Evolutionary conservation across 768 basidiomycete species (phyloP), one percentile per base, ranked within the genome.

Genomic region (Hortiboletus flavorubellus): DNA sequence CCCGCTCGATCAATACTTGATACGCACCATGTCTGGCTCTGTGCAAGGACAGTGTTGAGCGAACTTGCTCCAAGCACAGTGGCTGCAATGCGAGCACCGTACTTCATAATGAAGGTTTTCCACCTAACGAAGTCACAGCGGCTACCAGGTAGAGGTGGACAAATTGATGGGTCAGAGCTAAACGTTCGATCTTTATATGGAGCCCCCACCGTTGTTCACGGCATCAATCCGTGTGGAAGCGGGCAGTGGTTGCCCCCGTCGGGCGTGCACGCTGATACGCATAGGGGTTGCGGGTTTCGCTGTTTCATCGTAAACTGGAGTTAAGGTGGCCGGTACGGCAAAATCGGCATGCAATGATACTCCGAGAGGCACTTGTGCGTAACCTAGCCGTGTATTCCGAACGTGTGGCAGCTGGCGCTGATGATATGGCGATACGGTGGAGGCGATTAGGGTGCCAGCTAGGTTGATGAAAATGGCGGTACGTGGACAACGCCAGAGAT

Each of bases 21-120:
- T n/a, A 45, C 59, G 38, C 8, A 66, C 68, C 70, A 72, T 60
- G 68, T 67, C 15, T 16, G 35, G 53, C 46, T 34, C 41, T 68
- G 68, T 21, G 65, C 68, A 7, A 58, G 44, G 8, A 48, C 56
- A 14, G 56, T 21, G 21, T 3, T 31, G 43, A 67, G n/a, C 0
- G 35, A 50, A 12, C 43, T 46, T 2, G 51, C 53, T 35, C 54
- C 63, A 16, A 71, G 49, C 9, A 57, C 48, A 44, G 43, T 6
- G 16, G 26, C 54, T 8, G 45, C 43, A 12, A 59, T 11, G 18
- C 47, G 42, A 45, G 30, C 34, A 14, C 43, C 46, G 29, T 46
- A 38, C 60, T 48, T 67, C 68, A 71, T 69, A 8, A 48, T 29
- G 15, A 8, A 33, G 68, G 66, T 9, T 46, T 18, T 9, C 9